Evolutionary conservation across 768 basidiomycete species (phyloP).

Genomic region (Lentinula lateritia): DNA sequence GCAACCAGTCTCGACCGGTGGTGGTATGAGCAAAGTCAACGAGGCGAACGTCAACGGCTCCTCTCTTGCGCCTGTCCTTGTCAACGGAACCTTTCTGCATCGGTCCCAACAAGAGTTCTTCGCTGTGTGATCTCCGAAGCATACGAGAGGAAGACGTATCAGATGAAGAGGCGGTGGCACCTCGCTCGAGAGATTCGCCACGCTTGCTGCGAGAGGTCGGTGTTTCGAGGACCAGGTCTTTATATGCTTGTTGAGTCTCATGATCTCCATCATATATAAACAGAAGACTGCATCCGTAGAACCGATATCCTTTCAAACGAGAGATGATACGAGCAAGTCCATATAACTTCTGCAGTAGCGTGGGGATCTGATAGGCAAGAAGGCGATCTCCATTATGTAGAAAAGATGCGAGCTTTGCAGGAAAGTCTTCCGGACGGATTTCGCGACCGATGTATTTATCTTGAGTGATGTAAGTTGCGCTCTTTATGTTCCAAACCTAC

Average conservation of each 20-base stretch:
- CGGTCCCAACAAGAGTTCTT: constrained; percentile 69
- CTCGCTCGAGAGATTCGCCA: constrained; percentile 72
- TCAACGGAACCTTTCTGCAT: constrained; percentile 56
- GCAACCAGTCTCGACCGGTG: constrained; percentile 87
- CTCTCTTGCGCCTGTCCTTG: constrained; percentile 60
- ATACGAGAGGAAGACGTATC: constrained; percentile 34
- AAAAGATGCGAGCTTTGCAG: constrained; percentile 76
- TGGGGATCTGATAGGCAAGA: constrained; percentile 88
- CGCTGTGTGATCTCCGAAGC: constrained; percentile 73
- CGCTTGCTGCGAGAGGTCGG: constrained; percentile 67
- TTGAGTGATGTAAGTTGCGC: constrained; percentile 83
- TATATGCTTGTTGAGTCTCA: constrained; percentile 76
- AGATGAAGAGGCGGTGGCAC: constrained; percentile 29
- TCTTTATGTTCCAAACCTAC: constrained; percentile 89
- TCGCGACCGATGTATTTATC: constrained; percentile 97
- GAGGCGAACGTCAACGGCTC: constrained; percentile 92
- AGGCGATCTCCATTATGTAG: constrained; percentile 79
- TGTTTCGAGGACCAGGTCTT: constrained; percentile 55
- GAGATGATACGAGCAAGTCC: constrained; percentile 89
- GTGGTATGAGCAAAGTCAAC: constrained; percentile 99
- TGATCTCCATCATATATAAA: constrained; percentile 96
- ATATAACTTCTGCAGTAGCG: constrained; percentile 86
- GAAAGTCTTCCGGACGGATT: constrained; percentile 80
- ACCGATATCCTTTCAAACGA: constrained; percentile 90
- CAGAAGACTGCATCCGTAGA: constrained; percentile 95